Base-by-base conservation (phyloP, 2,329 filamentous ascomycete genomes). In the Aschersonia sp. region DNA sequence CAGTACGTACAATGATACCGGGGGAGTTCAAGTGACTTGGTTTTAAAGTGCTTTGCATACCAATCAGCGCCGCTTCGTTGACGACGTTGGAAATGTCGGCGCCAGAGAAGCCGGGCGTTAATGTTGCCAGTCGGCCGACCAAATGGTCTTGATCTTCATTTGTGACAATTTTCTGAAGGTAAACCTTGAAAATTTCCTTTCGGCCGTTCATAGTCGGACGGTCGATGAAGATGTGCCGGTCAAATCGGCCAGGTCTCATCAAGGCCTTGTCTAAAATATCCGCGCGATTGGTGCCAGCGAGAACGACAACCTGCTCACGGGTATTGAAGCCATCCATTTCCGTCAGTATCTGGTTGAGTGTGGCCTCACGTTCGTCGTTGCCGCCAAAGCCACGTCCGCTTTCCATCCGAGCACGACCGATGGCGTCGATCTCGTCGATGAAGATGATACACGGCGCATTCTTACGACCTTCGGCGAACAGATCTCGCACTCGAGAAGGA, bases 251-350 rank as follows among this genome's bases (percentile, higher is more conserved):
- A 46, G 92, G 92, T 59, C 92, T 83, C 86, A 97, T 92, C 55
- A 98, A 71, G 6, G 92, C 92, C 70, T 92, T 88, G 65, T 98
- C 92, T 41, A 98, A 77, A 44, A 97, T 81, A 63, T 98, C 92
- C 9, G 88, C 84, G 67, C 92, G 78, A 69, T 98, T 98, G 48
- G 92, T 98, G 69, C 92, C 92, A 45, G 92, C 92, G 52, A 98
- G 76, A 32, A 98, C 92, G 47, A 98, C 90, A 41, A 98, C 86
- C 68, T 97, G 90, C 59, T 97, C 90, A 2, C 83, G 79, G 6
- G 90, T 97, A 67, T 95, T 95, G 79, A 97, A 97, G 49, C 90
- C 92, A 62, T 98, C 92, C 92, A 98, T 98, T 65, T 98, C 92
- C 0, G 92, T 98, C 47, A 98, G 72, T 51, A 98, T 97, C 68